phyloP scores from a whole-genome alignment of 805 yeast genomes.

The Yarrowia osloensis region DNA sequence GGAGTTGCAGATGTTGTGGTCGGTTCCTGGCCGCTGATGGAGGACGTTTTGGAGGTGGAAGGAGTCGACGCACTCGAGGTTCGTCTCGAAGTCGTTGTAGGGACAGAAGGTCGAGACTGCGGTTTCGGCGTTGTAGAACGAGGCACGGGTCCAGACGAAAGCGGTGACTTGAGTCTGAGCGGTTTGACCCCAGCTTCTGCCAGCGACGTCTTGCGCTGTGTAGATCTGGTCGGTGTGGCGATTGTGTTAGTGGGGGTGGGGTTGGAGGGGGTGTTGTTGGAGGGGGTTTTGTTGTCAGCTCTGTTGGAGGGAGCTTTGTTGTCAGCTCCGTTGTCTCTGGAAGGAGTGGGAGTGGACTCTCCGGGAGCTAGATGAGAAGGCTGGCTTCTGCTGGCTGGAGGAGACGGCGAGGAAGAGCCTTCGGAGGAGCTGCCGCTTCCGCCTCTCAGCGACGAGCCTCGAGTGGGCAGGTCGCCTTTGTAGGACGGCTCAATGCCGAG shows the following conservation, averaged over 20 bases:
- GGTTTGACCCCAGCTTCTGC: constrained; percentile 20
- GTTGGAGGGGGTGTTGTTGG: neutral
- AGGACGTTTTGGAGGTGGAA: neutral
- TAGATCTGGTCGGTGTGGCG: neutral
- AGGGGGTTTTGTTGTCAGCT: neutral
- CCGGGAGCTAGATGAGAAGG: neutral
- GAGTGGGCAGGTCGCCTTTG: constrained; percentile 13
- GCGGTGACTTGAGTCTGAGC: neutral
- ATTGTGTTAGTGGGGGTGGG: neutral
- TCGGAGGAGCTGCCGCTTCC: neutral
- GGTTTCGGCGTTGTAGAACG: neutral
- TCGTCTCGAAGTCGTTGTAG: neutral
- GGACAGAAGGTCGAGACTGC: neutral
- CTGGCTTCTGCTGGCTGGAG: neutral
- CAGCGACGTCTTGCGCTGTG: neutral
- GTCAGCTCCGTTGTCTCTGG: too few relatives aligned
- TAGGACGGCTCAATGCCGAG: constrained; percentile 17
- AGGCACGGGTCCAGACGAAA: neutral
- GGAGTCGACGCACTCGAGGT: neutral
- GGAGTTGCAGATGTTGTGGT: neutral
- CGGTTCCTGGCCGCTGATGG: neutral
- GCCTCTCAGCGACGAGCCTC: neutral
- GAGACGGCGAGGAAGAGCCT: constrained; percentile 1
- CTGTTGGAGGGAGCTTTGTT: too few relatives aligned
- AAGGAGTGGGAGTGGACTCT: neutral